Conservation (phyloP, 2,329 filamentous ascomycete species). For the Achaetomium macrosporum region DNA sequence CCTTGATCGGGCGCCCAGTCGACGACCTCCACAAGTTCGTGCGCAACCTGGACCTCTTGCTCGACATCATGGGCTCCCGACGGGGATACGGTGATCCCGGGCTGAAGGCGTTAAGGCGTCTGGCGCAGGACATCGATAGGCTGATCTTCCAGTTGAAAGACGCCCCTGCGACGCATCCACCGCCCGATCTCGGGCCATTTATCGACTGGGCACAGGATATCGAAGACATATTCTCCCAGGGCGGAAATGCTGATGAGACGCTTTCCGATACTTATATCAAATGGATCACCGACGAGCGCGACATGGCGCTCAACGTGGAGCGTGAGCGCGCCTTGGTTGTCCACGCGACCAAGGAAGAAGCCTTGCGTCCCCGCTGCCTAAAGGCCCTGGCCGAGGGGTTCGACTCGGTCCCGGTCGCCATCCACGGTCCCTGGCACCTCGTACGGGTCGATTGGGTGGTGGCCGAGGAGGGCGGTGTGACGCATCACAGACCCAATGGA, state of each 20-base stretch:
- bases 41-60: background rate
- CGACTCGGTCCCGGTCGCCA: background rate
- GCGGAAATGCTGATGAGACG: background rate
- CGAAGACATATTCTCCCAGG: background rate
- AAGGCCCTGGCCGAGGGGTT: background rate
- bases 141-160: background rate
- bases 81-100: background rate
- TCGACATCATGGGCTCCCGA: background rate
- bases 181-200: background rate
- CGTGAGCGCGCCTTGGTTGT: background rate
- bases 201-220: background rate
- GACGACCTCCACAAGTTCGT: background rate
- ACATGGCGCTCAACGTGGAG: background rate
- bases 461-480: background rate
- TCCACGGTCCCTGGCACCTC: constrained; percentile 6
- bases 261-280: background rate
- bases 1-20: background rate
- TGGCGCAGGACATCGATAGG: background rate
- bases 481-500: constrained; percentile 3
- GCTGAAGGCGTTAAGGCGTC: background rate
- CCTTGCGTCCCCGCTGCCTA: background rate
- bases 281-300: background rate
- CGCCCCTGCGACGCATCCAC: background rate
- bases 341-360: background rate
- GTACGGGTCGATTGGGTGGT: background rate